phyloP scores from a whole-genome alignment of 1,139 yeast species.

The Pichia sp. region DNA sequence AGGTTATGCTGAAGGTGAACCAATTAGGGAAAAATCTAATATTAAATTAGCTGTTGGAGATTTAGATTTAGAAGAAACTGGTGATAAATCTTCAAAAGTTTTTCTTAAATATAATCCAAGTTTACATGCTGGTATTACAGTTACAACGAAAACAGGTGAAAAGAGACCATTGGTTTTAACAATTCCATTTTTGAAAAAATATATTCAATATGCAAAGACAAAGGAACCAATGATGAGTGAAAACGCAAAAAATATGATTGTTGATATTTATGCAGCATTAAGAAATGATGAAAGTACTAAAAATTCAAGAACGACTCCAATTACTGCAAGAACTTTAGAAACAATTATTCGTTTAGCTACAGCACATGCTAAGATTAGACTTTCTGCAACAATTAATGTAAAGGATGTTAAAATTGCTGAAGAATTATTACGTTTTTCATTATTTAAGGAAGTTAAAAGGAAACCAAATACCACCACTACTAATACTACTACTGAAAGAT shows the following conservation, averaged over 20 bases:
- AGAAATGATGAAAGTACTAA: constrained; percentile 77
- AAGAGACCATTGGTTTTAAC: constrained; percentile 62
- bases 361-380: constrained; percentile 93
- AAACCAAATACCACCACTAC: constrained; percentile 12
- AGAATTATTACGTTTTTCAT: constrained; percentile 73
- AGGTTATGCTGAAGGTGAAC: constrained; percentile 91
- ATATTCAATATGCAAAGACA: constrained; percentile 89
- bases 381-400: constrained; percentile 66
- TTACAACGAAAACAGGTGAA: constrained; percentile 22
- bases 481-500: constrained; percentile 8
- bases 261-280: constrained; percentile 69
- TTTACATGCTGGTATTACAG: constrained; percentile 71
- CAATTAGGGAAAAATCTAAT: constrained; percentile 70
- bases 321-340: constrained; percentile 96
- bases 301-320: constrained; percentile 85
- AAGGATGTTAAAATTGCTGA: constrained; percentile 87
- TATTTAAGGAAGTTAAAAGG: constrained; percentile 64
- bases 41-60: constrained; percentile 79
- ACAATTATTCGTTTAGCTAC: constrained; percentile 92
- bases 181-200: constrained; percentile 83
- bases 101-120: constrained; percentile 61
- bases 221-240: constrained; percentile 79
- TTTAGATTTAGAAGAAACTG: constrained; percentile 16
- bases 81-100: constrained; percentile 13
- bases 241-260: constrained; percentile 77